Evolutionary conservation across 345 rosid species (phyloP).

Genomic region (Erysimum cheiranthoides): DNA sequence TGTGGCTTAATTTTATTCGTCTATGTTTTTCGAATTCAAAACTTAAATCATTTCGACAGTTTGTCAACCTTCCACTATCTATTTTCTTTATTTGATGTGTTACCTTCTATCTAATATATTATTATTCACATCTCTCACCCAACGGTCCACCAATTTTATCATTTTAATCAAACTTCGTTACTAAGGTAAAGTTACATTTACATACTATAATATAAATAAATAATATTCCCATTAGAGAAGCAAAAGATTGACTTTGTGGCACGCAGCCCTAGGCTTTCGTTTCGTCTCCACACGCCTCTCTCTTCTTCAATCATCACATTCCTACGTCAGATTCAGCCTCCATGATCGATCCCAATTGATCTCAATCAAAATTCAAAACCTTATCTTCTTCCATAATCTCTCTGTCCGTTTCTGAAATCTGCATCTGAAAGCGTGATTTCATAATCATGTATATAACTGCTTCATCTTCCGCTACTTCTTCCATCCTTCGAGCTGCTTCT

Average conservation of each 20-base stretch:
- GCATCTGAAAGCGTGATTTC: slow-evolving; percentile 40
- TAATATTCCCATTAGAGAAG: background rate
- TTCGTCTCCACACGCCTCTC: slow-evolving; percentile 46
- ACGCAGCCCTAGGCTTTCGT: slow-evolving; percentile 40
- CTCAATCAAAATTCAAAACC: slow-evolving; percentile 9
- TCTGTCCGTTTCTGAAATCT: slow-evolving; percentile 23
- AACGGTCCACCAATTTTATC: no score
- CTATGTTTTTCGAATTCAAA: no score
- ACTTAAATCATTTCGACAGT: no score
- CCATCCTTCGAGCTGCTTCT: slow-evolving; percentile 71
- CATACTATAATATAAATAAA: no score
- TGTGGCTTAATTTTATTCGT: no score
- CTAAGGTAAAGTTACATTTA: no score
- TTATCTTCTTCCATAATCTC: slow-evolving; percentile 24
- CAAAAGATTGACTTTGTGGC: slow-evolving; percentile 24
- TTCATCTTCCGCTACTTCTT: slow-evolving; percentile 56
- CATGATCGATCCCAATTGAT: slow-evolving; percentile 34
- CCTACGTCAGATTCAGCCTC: slow-evolving; percentile 39
- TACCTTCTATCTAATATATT: no score
- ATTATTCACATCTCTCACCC: no score
- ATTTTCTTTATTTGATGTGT: no score
- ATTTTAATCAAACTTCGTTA: no score
- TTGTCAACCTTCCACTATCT: no score
- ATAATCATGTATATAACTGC: slow-evolving; percentile 72
- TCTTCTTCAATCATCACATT: background rate